These are phyloP conservation scores for Neofusicoccum parvum DNA, from an alignment of 2,329 filamentous ascomycete genomes.

Conservation along the genomic window DNA sequence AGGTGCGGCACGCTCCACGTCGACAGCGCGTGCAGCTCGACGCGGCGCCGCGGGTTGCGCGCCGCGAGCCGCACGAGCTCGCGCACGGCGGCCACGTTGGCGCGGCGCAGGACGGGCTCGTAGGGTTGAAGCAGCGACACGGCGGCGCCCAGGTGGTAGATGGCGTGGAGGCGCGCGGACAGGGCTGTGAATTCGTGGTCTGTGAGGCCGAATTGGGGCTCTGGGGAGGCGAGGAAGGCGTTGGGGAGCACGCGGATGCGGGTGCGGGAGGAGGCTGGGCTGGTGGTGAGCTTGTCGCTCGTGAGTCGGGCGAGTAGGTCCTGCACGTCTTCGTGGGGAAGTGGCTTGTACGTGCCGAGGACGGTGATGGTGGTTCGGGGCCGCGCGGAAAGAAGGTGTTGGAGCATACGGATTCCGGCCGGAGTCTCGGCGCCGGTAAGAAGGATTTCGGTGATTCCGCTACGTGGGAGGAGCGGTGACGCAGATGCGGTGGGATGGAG, in stretches of 20 bases:
- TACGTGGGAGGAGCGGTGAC: neutral
- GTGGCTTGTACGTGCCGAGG: neutral
- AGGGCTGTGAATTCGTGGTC: neutral
- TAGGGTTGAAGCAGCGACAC: neutral
- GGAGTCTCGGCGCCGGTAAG: constrained; percentile 9
- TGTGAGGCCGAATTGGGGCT: neutral
- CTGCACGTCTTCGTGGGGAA: neutral
- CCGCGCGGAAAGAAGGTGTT: neutral
- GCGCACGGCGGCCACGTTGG: neutral
- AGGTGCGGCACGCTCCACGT: constrained; percentile 17
- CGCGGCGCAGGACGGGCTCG: neutral
- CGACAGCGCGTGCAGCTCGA: constrained; percentile 8
- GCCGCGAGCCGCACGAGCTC: neutral
- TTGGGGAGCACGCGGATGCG: neutral
- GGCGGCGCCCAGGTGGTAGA: constrained; percentile 8
- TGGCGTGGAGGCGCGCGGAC: neutral
- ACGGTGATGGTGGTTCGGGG: constrained; percentile 1
- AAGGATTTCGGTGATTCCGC: constrained; percentile 3
- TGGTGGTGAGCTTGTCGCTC: neutral
- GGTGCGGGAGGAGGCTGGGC: neutral
- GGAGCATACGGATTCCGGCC: neutral
- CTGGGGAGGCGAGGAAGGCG: neutral
- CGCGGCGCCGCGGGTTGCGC: neutral
- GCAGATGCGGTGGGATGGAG: neutral
- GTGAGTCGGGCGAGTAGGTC: neutral